These are phyloP conservation scores for Lyophyllum decastes DNA, from an alignment of 768 basidiomycete species.

Conservation along the genomic window DNA sequence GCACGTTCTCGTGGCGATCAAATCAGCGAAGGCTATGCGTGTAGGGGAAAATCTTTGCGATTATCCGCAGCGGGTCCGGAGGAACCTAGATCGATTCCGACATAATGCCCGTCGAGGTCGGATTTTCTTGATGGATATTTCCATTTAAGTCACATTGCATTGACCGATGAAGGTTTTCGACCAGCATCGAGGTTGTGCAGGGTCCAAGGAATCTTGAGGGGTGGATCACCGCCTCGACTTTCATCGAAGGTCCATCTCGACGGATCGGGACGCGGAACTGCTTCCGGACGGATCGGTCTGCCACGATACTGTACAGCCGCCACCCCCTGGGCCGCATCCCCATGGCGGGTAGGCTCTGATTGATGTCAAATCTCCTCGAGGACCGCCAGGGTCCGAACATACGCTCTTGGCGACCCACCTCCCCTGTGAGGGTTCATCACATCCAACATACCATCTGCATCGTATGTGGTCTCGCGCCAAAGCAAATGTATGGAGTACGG, in stretches of 20 bases:
- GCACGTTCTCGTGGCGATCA: no score
- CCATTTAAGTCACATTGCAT: background rate
- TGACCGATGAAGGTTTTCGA: background rate
- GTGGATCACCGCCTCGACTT: background rate
- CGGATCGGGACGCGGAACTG: background rate
- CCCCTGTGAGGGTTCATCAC: no score
- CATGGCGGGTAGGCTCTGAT: background rate
- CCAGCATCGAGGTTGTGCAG: background rate
- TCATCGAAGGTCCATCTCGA: background rate
- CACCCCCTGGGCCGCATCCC: background rate
- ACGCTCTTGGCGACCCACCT: no score
- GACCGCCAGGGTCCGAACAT: background rate
- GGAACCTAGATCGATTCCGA: background rate
- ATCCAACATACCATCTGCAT: no score
- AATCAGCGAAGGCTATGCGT: no score
- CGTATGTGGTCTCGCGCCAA: no score
- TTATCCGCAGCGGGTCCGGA: background rate
- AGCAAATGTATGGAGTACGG: no score
- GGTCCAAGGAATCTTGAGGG: background rate
- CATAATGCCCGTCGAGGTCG: background rate
- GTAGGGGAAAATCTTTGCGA: background rate
- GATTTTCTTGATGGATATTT: background rate
- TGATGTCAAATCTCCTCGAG: background rate
- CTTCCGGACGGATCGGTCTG: background rate
- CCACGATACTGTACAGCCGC: background rate